phyloP scores from a whole-genome alignment of 2,329 filamentous ascomycete species.

The Colletotrichum navitas region DNA sequence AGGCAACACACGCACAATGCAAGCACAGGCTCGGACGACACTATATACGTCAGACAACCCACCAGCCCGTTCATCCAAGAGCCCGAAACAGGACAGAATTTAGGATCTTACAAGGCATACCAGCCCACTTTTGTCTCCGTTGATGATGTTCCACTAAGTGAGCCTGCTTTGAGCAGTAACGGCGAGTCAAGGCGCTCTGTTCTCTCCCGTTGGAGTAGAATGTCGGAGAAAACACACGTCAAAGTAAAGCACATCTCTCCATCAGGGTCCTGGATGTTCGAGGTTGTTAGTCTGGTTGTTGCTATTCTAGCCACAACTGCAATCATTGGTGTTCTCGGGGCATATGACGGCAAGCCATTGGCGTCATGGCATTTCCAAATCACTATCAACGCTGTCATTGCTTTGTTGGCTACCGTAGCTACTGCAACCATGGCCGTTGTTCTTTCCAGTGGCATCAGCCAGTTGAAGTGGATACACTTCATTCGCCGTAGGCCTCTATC shows the following conservation, averaged over 20 bases:
- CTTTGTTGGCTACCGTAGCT: slow-evolving; percentile 48
- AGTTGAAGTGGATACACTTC: slow-evolving; percentile 52
- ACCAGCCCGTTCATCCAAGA: slow-evolving; percentile 23
- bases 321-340: slow-evolving; percentile 49
- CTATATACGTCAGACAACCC: slow-evolving; percentile 25
- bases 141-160: slow-evolving; percentile 26
- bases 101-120: slow-evolving; percentile 27
- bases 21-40: slow-evolving; percentile 35
- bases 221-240: slow-evolving; percentile 27
- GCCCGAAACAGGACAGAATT: slow-evolving; percentile 13
- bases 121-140: slow-evolving; percentile 20
- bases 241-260: slow-evolving; percentile 37
- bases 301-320: slow-evolving; percentile 47
- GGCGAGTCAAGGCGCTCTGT: slow-evolving; percentile 27
- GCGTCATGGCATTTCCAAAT: slow-evolving; percentile 50
- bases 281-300: slow-evolving; percentile 47
- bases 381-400: slow-evolving; percentile 51
- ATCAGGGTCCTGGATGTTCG: slow-evolving; percentile 47
- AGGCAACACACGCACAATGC: slow-evolving; percentile 36
- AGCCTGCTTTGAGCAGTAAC: slow-evolving; percentile 32
- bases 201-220: slow-evolving; percentile 34
- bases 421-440: slow-evolving; percentile 49
- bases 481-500: slow-evolving; percentile 47
- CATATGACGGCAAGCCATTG: slow-evolving; percentile 47
- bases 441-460: slow-evolving; percentile 49